A percentile compares a stretch with the other conserved stretches of the same genome.
Evolutionary conservation across 2,329 filamentous ascomycete genomes (phyloP).

Genomic region (Acephala macrosclerotiorum): DNA sequence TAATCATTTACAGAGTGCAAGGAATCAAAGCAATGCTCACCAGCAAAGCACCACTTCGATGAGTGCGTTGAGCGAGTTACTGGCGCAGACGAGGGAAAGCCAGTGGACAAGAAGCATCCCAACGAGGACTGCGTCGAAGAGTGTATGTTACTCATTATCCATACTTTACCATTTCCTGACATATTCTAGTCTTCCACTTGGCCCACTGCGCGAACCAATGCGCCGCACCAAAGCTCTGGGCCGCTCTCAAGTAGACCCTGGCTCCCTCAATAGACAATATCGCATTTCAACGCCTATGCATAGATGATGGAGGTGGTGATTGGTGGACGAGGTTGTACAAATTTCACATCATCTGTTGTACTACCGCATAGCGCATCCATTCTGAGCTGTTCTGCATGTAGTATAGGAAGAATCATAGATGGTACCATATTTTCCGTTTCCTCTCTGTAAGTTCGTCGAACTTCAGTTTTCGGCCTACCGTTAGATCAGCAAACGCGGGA

Average conservation of each 20-base stretch:
- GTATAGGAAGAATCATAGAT: slow-evolving; percentile 41
- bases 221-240: slow-evolving; percentile 95
- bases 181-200: slow-evolving; percentile 90
- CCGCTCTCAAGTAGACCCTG: slow-evolving; percentile 80
- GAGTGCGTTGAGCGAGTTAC: slow-evolving; percentile 97
- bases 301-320: slow-evolving; percentile 29
- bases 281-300: slow-evolving; percentile 25
- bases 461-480: neutral
- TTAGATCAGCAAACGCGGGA: neutral
- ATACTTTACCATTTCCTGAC: slow-evolving; percentile 29
- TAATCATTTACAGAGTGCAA: slow-evolving; percentile 75
- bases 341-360: slow-evolving; percentile 36
- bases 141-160: slow-evolving; percentile 70
- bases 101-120: slow-evolving; percentile 67
- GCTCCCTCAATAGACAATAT: slow-evolving; percentile 22
- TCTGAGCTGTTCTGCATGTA: slow-evolving; percentile 42
- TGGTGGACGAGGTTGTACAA: slow-evolving; percentile 37
- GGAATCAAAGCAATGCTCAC: slow-evolving; percentile 83
- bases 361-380: slow-evolving; percentile 36
- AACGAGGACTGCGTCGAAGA: slow-evolving; percentile 99
- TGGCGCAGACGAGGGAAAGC: slow-evolving; percentile 65
- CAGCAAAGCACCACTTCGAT: slow-evolving; percentile 96
- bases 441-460: neutral
- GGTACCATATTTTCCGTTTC: slow-evolving; percentile 4
- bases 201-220: slow-evolving; percentile 93